Percentiles rank a stretch among this genome's conserved stretches.
phyloP scores from a whole-genome alignment of 306 rosid genomes.

The Senna siamea region DNA sequence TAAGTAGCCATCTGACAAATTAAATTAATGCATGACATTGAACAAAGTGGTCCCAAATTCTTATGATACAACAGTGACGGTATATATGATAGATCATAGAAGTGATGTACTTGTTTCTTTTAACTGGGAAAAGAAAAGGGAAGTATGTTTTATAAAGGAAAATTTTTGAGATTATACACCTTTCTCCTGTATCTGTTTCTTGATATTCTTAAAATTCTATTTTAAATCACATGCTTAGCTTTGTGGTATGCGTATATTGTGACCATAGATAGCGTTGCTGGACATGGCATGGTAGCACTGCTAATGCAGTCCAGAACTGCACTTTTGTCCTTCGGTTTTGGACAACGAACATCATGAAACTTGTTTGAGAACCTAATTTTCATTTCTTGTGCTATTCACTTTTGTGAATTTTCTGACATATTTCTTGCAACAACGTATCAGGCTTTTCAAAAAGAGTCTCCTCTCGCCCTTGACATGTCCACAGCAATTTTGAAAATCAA shows the following conservation, averaged over 20 bases:
- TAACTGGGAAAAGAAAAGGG: neutral
- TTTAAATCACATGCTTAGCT: slow-evolving; percentile 6
- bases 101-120: neutral
- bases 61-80: neutral
- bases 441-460: slow-evolving; percentile 92
- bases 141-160: too few relatives aligned
- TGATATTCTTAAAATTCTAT: neutral
- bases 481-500: slow-evolving; percentile 85
- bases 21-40: neutral
- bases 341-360: slow-evolving; percentile 20
- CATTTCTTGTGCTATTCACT: neutral
- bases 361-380: slow-evolving; percentile 1
- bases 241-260: neutral
- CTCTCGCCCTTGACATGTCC: slow-evolving; percentile 86
- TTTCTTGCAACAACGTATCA: slow-evolving; percentile 39
- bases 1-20: slow-evolving; percentile 58
- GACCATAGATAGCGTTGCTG: slow-evolving; percentile 3
- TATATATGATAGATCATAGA: neutral
- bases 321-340: slow-evolving; percentile 7
- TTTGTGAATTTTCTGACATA: slow-evolving; percentile 39
- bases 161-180: too few relatives aligned
- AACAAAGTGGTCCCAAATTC: neutral
- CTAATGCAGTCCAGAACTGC: slow-evolving; percentile 13
- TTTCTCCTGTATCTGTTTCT: too few relatives aligned
- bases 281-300: slow-evolving; percentile 10